A percentile compares a stretch with the other conserved stretches of the same genome.
Conservation (phyloP, 2,329 filamentous ascomycete genomes). For the Alternaria brassicae region DNA sequence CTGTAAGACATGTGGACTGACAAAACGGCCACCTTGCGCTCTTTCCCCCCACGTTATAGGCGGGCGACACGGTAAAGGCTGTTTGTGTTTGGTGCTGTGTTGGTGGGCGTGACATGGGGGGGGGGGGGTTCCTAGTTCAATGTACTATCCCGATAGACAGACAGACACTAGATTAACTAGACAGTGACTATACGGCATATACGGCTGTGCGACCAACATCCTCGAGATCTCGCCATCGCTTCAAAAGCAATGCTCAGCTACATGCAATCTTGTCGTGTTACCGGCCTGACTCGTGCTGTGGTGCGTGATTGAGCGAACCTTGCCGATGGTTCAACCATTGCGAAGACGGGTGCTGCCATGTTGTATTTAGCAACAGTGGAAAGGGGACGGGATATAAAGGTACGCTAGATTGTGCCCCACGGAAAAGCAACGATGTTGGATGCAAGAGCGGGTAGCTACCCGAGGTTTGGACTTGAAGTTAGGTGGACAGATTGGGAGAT, state of each 20-base stretch:
- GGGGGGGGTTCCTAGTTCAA: neutral
- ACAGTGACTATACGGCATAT: neutral
- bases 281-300: neutral
- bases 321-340: neutral
- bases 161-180: no score
- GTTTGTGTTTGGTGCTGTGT: neutral
- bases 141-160: neutral
- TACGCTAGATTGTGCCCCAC: neutral
- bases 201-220: neutral
- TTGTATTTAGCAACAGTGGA: neutral
- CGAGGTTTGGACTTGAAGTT: neutral
- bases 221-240: neutral
- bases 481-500: neutral
- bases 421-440: neutral
- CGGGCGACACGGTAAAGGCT: neutral
- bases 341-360: slow-evolving; percentile 2
- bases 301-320: neutral
- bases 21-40: slow-evolving; percentile 1
- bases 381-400: neutral
- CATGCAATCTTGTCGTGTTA: neutral
- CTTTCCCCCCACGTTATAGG: neutral
- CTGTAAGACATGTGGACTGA: neutral
- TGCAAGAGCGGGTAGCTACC: neutral
- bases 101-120: neutral
- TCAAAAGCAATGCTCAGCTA: neutral